Evolutionary conservation across 805 yeast species (phyloP).

Genomic region (Candida qinlingensis): DNA sequence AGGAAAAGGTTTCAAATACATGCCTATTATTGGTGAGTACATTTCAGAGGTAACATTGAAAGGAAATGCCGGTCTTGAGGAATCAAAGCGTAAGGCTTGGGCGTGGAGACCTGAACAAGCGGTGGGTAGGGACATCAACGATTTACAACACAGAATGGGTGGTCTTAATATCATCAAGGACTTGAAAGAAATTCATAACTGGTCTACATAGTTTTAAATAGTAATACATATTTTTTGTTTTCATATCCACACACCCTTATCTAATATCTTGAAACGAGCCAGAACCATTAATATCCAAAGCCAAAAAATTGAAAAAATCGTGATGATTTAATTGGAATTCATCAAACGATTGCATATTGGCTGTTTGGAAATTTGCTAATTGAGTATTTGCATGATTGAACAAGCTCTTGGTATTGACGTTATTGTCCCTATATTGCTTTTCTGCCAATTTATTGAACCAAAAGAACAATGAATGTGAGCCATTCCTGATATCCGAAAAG

Average conservation of each 20-base stretch:
- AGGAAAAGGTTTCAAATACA: slow-evolving; percentile 32
- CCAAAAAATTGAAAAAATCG: slow-evolving; percentile 27
- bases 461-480: slow-evolving; percentile 27
- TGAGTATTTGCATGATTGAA: slow-evolving; percentile 5
- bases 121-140: slow-evolving; percentile 21
- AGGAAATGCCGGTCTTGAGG: slow-evolving; percentile 26
- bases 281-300: slow-evolving; percentile 21
- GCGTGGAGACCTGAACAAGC: slow-evolving; percentile 32
- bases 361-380: slow-evolving; percentile 14
- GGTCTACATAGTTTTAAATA: neutral
- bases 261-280: slow-evolving; percentile 14
- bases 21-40: slow-evolving; percentile 32
- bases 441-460: slow-evolving; percentile 25
- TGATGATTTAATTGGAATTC: slow-evolving; percentile 25
- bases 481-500: slow-evolving; percentile 30
- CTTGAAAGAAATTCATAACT: slow-evolving; percentile 18
- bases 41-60: slow-evolving; percentile 27
- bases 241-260: too few relatives aligned
- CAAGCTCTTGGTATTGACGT: neutral
- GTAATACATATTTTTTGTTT: too few relatives aligned
- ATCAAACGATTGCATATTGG: slow-evolving; percentile 14
- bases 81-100: slow-evolving; percentile 26
- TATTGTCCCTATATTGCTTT: slow-evolving; percentile 6
- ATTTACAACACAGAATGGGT: slow-evolving; percentile 26
- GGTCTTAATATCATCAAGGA: slow-evolving; percentile 27